Base-by-base conservation (phyloP, 2,329 filamentous ascomycete species). In the Huntiella decipiens region DNA sequence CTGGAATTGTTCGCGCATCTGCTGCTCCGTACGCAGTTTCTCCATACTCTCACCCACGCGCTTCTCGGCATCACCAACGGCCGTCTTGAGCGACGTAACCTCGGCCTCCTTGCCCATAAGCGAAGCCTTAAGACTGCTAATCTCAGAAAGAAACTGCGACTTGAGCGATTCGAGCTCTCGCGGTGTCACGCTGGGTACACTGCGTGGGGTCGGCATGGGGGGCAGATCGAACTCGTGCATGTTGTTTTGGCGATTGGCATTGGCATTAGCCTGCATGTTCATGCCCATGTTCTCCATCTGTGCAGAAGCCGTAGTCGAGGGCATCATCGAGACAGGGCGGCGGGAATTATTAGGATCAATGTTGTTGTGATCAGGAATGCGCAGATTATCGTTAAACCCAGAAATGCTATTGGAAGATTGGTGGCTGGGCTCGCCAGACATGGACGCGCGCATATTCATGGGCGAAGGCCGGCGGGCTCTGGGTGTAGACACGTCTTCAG, bases 61-160 rank as follows among this genome's bases (percentile, higher is more conserved):
- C 58, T 85, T 82, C 65, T 98, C 91, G 0, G 91, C 88, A 61
- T 96, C 87, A 4, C 75, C 76, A 28, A 96, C 77, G 1, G 91
- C 85, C 38, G 81, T 77, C 59, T 94, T 94, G 49, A 96, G 71
- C 32, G 82, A 88, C 43, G 78, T 70, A 33, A 91, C 84, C 60
- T 96, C 87, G 4, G 88, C 88, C 58, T 96, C 88, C 56, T 91
- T 92, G 42, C 91, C 91, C 55, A 79, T 87, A 7, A 98, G 68
- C 7, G 84, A 88, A 3, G 91, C 91, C 57, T 84, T 91, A 13
- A 98, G 73, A n/a, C 82, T 85, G 51, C 85, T 93, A 50, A 98
- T 93, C 58, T 96, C 84, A 0, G 87, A 93, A 44, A 92, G 70
- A 55, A 93, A 92, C 17, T 73, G 74, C 0, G 87, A 95, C 60